Evolutionary conservation across 306 rosid species (phyloP).

Genomic region (Vachellia collinsii): DNA sequence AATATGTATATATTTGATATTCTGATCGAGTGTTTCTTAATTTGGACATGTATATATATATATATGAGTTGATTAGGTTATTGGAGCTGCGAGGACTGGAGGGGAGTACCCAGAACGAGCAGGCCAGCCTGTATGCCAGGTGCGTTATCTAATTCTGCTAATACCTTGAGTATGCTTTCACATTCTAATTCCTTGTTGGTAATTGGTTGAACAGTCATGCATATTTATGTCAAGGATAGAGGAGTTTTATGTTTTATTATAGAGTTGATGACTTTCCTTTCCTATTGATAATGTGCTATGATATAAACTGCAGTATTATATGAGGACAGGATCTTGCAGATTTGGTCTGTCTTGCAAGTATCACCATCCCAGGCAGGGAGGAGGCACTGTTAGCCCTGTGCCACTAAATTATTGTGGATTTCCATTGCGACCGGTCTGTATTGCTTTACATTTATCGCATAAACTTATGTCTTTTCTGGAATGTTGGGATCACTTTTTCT

Average conservation of each 20-base stretch:
- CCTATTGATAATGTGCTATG: slow-evolving; percentile 37
- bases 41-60: slow-evolving; percentile 32
- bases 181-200: slow-evolving; percentile 19
- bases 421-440: slow-evolving; percentile 66
- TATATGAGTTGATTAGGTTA: slow-evolving; percentile 57
- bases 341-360: slow-evolving; percentile 89
- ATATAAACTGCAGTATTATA: slow-evolving; percentile 68
- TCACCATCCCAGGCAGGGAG: slow-evolving; percentile 85
- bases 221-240: slow-evolving; percentile 30
- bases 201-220: slow-evolving; percentile 8
- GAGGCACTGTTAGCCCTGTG: slow-evolving; percentile 53
- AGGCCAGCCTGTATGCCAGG: slow-evolving; percentile 99
- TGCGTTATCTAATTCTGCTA: slow-evolving; percentile 46
- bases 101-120: slow-evolving; percentile 84
- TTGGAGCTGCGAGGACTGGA: slow-evolving; percentile 76
- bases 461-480: slow-evolving; percentile 25
- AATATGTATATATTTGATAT: slow-evolving; percentile 30
- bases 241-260: slow-evolving; percentile 41
- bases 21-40: slow-evolving; percentile 37
- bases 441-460: slow-evolving; percentile 30
- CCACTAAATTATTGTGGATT: slow-evolving; percentile 70
- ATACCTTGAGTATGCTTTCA: slow-evolving; percentile 27
- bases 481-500: slow-evolving; percentile 35
- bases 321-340: slow-evolving; percentile 84
- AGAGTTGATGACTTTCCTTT: slow-evolving; percentile 22